Evolutionary conservation across 2,329 filamentous ascomycete species (phyloP), one percentile per base, ranked within the genome.

Genomic region (Trichoderma atroviride): DNA sequence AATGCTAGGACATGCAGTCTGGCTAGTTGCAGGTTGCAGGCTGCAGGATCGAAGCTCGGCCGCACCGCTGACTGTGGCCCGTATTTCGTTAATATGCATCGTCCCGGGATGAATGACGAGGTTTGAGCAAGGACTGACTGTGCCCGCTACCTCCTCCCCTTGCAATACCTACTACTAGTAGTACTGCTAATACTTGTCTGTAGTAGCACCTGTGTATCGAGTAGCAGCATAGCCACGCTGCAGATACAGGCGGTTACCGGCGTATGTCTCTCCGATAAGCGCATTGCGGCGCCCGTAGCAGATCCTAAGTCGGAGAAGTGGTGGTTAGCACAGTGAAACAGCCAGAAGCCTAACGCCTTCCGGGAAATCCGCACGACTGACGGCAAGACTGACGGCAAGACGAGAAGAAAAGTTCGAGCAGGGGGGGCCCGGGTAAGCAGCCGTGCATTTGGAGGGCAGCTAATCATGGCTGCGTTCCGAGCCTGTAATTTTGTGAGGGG

Each of bases 371-470:
- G 61, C 52, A 40, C 53, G 40, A 19, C 27, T 40, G 19, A 29
- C 22, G 50, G 33, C 22, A 31, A 40, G 40, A 24, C 27, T 31
- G 16, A 29, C 22, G 52, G 24, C 22, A 33, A 40, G 37, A 63
- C 13, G 33, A 43, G 50, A 35, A 56, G 33, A 6, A 6, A 37
- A 40, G n/a, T 29, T 16, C n/a, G 40, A 33, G 50, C 50, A 52
- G 40, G 61, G 61, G 50, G 33, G 61, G 0, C n/a, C 47, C 47
- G 60, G 60, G 16, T 52, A 63, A 55, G 60, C 60, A 63, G 53
- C 47, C 33, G 47, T 63, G 47, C 47, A 24, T 22, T 61, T 50
- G 47, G 29, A 24, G n/a, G 52, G 31, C 47, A 19, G 37, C 58
- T 19, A 29, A 43, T 7, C n/a, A 22, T 61, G 37, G 58, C 58